phyloP scores from a whole-genome alignment of 257 asterid genomes.

The Nicotiana noctiflora region DNA sequence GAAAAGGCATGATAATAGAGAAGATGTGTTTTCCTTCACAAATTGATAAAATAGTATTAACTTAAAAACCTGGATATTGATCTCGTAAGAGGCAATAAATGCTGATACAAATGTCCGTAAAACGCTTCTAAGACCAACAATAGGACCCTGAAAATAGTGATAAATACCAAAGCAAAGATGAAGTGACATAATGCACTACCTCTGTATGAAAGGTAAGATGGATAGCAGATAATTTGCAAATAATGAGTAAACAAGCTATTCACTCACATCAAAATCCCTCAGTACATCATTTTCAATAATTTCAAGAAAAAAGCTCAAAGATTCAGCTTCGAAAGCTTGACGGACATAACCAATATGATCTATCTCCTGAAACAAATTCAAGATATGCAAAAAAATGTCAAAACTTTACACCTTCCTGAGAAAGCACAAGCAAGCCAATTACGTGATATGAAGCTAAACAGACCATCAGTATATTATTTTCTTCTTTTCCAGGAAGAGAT shows the following conservation, averaged over 20 bases:
- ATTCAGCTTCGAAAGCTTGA: slow-evolving; percentile 84
- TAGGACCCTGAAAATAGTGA: slow-evolving; percentile 53
- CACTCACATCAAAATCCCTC: slow-evolving; percentile 74
- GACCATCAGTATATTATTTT: slow-evolving; percentile 57
- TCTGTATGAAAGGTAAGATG: slow-evolving; percentile 6
- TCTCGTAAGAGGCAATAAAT: slow-evolving; percentile 85
- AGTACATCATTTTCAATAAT: slow-evolving; percentile 65
- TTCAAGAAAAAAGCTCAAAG: slow-evolving; percentile 66
- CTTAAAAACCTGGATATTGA: slow-evolving; percentile 69
- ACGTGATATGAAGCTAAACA: slow-evolving; percentile 17
- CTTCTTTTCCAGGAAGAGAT: slow-evolving; percentile 77
- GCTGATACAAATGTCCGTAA: slow-evolving; percentile 81
- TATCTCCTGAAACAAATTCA: slow-evolving; percentile 58
- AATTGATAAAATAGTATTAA: not conserved
- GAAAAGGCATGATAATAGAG: slow-evolving; percentile 13
- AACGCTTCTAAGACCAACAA: slow-evolving; percentile 73
- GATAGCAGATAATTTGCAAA: not conserved
- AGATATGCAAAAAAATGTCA: slow-evolving; percentile 9
- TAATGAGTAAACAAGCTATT: slow-evolving; percentile 3
- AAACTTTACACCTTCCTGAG: not conserved
- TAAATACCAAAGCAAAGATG: not conserved
- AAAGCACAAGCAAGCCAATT: slow-evolving; percentile 12
- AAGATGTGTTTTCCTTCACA: not conserved
- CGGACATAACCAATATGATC: slow-evolving; percentile 78
- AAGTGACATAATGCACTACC: slow-evolving; percentile 1